Evolutionary conservation across 495 filamentous ascomycete species (phyloP).

Genomic region (Hypoxylon subgilvum): DNA sequence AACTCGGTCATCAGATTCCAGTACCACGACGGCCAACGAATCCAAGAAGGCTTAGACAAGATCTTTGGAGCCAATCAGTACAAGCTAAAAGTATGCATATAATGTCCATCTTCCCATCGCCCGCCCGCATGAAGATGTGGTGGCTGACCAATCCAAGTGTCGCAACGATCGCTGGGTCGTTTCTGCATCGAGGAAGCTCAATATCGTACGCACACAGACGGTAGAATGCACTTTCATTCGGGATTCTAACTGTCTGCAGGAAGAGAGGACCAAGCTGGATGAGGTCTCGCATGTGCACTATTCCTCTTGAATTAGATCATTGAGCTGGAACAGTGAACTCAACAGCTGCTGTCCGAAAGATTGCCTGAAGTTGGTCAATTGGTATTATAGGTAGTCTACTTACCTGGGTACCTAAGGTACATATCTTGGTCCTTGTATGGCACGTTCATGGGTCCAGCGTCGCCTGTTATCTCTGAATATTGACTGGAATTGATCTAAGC

Average conservation of each 20-base stretch:
- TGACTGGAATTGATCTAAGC: no score
- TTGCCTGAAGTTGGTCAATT: no score
- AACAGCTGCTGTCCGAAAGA: no score
- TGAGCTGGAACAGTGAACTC: no score
- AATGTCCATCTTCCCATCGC: no score
- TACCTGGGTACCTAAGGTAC: no score
- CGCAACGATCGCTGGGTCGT: constrained; percentile 17
- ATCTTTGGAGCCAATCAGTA: neutral
- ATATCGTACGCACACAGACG: constrained; percentile 26
- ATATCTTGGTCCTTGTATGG: no score
- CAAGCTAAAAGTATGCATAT: no score
- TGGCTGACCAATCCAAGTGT: constrained; percentile 5
- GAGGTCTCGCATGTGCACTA: constrained; percentile 8
- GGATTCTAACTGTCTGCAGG: constrained; percentile 1
- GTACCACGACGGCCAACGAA: constrained; percentile 8
- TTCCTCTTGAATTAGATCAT: neutral
- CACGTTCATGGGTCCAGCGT: no score
- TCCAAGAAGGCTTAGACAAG: constrained; percentile 4
- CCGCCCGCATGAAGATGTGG: no score
- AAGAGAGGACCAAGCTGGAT: constrained; percentile 8
- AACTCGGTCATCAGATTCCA: constrained; percentile 4
- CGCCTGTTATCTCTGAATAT: no score
- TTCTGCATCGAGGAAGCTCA: constrained; percentile 29
- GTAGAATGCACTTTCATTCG: neutral
- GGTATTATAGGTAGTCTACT: no score